Base-by-base conservation (phyloP, 441 rosid species). In the Theobroma grandiflorum region DNA sequence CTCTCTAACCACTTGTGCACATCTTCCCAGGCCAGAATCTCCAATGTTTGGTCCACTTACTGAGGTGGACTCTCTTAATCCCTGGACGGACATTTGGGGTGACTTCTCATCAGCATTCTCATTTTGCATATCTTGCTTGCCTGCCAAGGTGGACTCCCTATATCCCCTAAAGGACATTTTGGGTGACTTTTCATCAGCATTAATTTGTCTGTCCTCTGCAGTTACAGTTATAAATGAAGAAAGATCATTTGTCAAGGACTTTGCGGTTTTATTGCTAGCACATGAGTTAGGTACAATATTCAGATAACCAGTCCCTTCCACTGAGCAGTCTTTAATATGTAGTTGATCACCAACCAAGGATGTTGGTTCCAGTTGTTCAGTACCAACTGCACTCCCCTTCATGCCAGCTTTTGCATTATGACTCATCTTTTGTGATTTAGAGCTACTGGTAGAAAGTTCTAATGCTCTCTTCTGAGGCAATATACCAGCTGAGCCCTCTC, bases 401-500 rank as follows among this genome's bases (percentile, higher is more conserved):
- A 81, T 79, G 75, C 69, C 43, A 63, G 77, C 80, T 81, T 82
- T 81, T 62, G 78, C 74, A 79, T 78, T 84, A 72, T 53, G 84
- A 64, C 79, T 80, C 59, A n/a, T 79, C 84, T 82, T 86, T 71
- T 15, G 81, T 72, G 86, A 87, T 81, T 71, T 83, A 61, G 85
- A 65, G 79, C 77, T 16, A 47, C 84, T 79, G 78, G 69, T 45
- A 22, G 85, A 82, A 80, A 76, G 83, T 69, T 86, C 82, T 16
- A 65, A 67, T 80, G 81, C 79, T 84, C 84, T 86, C 63, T 80
- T 88, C 75, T 89, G 82, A 50, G 83, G 86, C 81, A 85, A 79
- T 59, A 63, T 77, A 67, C 75, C 78, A 62, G 82, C 81, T 43
- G 85, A 76, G 43, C 76, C 88, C 68, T 84, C 80, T 64, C 70